Conservation (phyloP, 225 moss, liverwort and hornwort genomes). For the Polytrichum commune region DNA sequence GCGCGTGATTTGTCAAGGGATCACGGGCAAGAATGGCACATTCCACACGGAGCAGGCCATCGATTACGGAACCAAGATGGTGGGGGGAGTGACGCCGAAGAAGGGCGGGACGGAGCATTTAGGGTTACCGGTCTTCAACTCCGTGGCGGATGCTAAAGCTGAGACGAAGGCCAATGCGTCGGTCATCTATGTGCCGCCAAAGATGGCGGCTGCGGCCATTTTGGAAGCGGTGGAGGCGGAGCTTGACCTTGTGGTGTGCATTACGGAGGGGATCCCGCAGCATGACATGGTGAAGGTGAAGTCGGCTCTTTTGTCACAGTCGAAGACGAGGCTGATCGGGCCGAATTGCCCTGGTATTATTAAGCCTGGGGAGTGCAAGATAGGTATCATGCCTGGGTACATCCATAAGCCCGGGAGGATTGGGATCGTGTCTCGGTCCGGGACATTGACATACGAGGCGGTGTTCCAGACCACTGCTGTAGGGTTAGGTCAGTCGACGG, state of each 20-base stretch:
- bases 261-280: slow-evolving; percentile 64
- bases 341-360: slow-evolving; percentile 71
- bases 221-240: slow-evolving; percentile 58
- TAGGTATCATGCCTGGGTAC: slow-evolving; percentile 70
- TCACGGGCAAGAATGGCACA: slow-evolving; percentile 63
- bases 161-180: slow-evolving; percentile 55
- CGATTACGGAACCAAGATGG: slow-evolving; percentile 66
- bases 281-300: slow-evolving; percentile 72
- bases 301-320: slow-evolving; percentile 45
- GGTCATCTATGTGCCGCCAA: slow-evolving; percentile 60
- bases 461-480: slow-evolving; percentile 93
- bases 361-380: slow-evolving; percentile 71
- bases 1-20: slow-evolving; percentile 61
- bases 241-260: slow-evolving; percentile 64
- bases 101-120: slow-evolving; percentile 66
- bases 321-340: slow-evolving; percentile 54
- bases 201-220: slow-evolving; percentile 46
- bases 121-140: slow-evolving; percentile 57
- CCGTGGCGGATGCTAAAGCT: slow-evolving; percentile 51
- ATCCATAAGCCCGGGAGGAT: slow-evolving; percentile 62
- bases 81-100: slow-evolving; percentile 64
- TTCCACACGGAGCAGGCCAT: slow-evolving; percentile 70
- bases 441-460: slow-evolving; percentile 61
- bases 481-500: slow-evolving; percentile 90
- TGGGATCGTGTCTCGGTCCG: slow-evolving; percentile 63